Evolutionary conservation across 805 yeast species (phyloP), one percentile per base, ranked within the genome.

Genomic region (Candida ficus): DNA sequence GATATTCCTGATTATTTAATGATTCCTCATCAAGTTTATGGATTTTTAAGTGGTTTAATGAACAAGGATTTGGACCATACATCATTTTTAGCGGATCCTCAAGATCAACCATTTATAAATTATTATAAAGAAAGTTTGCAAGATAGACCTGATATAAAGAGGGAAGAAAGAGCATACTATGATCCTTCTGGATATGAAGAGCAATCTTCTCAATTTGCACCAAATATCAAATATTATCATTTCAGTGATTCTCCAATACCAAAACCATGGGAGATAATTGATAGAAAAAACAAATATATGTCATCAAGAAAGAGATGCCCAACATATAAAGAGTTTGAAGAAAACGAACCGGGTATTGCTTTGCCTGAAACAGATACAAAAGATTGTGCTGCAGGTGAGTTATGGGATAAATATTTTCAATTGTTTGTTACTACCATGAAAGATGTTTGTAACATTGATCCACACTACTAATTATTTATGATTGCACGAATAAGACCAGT

Each of bases 211-310:
- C 31, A 30, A 19, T 42, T 49, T 11, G 41, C 61, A 4, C 44
- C 52, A 5, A 54, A 62, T 8, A 57, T 71, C 4, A 72, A 70
- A 49, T 63, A 76, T 41, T 54, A 78, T 21, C 89, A 82, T 55
- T 82, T 75, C 56, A 74, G 83, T 7, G 89, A 82, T 52, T 66
- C 68, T 31, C 88, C 88, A 4, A 57, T 80, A 7, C 76, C 80
- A 0, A 80, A 82, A 52, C 87, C 87, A 5, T 80, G 89, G 88
- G 54, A 45, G 22, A 20, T 42, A 13, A 42, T 44, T 26, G 33
- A 42, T n/a, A 45, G 36, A 2, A 33, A 42, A 0, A 33, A 35
- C 0, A 35, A 31, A 0, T 53, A 52, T 33, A 50, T 49, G 54
- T 31, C 27, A 4, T n/a, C 5, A 2, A 39, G 56, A 32, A 35